A percentile compares a stretch with the other conserved stretches of the same genome.
phyloP scores from a whole-genome alignment of 164 flowering plant species.

The Kingdonia uniflora region DNA sequence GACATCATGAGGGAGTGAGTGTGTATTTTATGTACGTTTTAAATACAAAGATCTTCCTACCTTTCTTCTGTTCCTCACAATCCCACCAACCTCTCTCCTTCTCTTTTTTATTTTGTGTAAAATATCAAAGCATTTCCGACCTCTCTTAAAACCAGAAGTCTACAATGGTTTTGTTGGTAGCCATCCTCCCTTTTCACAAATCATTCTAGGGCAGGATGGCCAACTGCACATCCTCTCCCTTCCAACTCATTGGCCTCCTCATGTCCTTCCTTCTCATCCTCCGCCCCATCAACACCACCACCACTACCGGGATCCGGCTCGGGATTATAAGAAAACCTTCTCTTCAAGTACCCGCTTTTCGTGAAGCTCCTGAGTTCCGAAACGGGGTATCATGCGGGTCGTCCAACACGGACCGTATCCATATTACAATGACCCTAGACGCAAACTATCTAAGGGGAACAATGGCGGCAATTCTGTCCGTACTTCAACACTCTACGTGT shows the following conservation, averaged over 20 bases:
- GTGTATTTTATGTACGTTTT: too few species aligned
- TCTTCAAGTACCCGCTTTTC: constrained; percentile 29
- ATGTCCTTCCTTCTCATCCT: constrained; percentile 27
- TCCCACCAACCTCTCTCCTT: too few species aligned
- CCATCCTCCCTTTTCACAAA: too few species aligned
- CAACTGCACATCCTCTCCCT: constrained; percentile 21
- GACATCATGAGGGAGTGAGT: too few species aligned
- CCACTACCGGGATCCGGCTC: constrained; percentile 19
- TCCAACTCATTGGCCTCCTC: constrained; percentile 41
- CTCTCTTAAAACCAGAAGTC: too few species aligned
- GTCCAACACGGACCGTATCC: constrained; percentile 28
- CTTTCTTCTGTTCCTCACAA: too few species aligned
- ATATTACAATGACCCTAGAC: constrained; percentile 64
- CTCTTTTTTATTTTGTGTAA: too few species aligned
- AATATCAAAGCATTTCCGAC: too few species aligned
- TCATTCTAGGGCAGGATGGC: constrained; percentile 66
- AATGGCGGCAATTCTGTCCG: constrained; percentile 58
- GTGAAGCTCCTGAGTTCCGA: constrained; percentile 62
- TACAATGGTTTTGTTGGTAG: too few species aligned
- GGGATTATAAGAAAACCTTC: constrained; percentile 15
- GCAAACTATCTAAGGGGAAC: constrained; percentile 62
- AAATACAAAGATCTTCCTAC: too few species aligned
- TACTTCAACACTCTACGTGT: constrained; percentile 60
- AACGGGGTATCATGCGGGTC: constrained; percentile 36
- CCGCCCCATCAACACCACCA: constrained; percentile 8